Conservation (phyloP, 208 protist genomes). For the Acanthamoeba polyphaga region DNA sequence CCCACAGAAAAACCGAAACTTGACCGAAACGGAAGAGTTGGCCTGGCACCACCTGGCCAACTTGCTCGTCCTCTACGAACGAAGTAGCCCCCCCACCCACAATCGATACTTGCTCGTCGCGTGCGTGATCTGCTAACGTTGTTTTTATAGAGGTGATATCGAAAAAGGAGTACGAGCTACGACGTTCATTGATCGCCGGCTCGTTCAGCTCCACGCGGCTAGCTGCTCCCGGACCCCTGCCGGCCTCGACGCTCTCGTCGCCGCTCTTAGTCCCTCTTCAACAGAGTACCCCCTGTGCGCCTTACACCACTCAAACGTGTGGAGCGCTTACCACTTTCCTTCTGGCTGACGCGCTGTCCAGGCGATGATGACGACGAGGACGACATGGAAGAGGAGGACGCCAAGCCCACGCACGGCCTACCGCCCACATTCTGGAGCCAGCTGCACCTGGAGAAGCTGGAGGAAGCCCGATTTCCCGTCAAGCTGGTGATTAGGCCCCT, state of each 20-base stretch:
- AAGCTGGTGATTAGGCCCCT: not conserved
- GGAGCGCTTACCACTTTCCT: not conserved
- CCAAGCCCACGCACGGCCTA: not conserved
- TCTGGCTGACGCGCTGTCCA: not conserved
- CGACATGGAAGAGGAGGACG: not conserved
- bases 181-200: not conserved
- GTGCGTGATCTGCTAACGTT: too few species aligned
- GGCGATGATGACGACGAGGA: not conserved
- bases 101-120: not conserved
- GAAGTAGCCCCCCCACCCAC: not conserved
- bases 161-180: slow-evolving; percentile 27
- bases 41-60: slow-evolving; percentile 65
- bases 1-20: not conserved
- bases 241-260: slow-evolving; percentile 14
- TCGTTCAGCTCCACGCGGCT: slow-evolving; percentile 33
- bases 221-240: not conserved
- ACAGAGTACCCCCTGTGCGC: not conserved
- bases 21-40: slow-evolving; percentile 26
- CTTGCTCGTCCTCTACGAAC: slow-evolving; percentile 44
- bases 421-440: slow-evolving; percentile 61
- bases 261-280: not conserved
- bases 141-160: slow-evolving; percentile 10
- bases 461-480: not conserved
- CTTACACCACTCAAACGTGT: not conserved
- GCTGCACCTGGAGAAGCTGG: slow-evolving; percentile 13